phyloP scores from a whole-genome alignment of 1,139 yeast genomes.

The Sugiyamaella novakii region DNA sequence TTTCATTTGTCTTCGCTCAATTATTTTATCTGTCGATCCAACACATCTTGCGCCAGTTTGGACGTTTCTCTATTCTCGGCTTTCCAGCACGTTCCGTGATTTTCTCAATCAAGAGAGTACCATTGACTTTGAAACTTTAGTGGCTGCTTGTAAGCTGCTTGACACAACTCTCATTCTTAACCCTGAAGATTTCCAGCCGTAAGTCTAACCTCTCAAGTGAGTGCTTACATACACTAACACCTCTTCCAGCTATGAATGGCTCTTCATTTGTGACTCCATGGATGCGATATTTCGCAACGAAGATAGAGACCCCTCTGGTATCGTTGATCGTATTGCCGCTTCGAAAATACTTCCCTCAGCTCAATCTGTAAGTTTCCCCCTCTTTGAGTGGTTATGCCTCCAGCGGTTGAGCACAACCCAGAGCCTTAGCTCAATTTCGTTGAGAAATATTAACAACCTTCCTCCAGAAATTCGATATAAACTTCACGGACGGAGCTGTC shows the following conservation, averaged over 20 bases:
- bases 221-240: no score
- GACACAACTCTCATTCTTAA: conserved; percentile 70
- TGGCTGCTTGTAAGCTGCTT: conserved; percentile 71
- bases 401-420: no score
- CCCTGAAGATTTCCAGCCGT: conserved; percentile 75
- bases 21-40: conserved; percentile 62
- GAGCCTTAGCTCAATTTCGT: no score
- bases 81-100: conserved; percentile 56
- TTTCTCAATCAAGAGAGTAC: conserved; percentile 47
- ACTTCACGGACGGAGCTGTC: conserved; percentile 10
- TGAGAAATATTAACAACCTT: conserved; percentile 7
- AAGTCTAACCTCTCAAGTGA: conserved; percentile 24
- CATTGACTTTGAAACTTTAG: conserved; percentile 32
- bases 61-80: conserved; percentile 65
- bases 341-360: conserved; percentile 30
- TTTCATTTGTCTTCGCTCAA: conserved; percentile 60
- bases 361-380: conserved; percentile 25
- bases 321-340: conserved; percentile 43
- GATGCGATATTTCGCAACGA: conserved; percentile 56
- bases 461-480: conserved; percentile 19
- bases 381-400: neutral
- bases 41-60: conserved; percentile 69
- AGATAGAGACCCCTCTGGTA: conserved; percentile 44
- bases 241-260: conserved; percentile 64
- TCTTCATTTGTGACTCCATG: conserved; percentile 72